A percentile compares a stretch with the other conserved stretches of the same genome.
Evolutionary conservation across 2,329 filamentous ascomycete genomes (phyloP).

Genomic region (Paracorniculantispora psalliotae): DNA sequence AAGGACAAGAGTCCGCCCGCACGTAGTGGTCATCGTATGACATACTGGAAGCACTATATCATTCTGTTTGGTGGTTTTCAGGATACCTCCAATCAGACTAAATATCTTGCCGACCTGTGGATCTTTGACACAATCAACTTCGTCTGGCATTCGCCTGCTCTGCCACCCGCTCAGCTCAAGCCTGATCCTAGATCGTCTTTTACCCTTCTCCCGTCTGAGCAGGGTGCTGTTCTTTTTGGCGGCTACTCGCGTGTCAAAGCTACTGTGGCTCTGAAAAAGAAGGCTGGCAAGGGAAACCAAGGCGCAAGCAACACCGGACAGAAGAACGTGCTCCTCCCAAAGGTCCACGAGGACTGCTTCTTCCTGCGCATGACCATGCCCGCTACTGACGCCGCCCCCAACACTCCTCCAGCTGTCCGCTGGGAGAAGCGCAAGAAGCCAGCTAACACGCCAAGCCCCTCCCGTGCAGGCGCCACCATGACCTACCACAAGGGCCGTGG

Average conservation of each 20-base stretch:
- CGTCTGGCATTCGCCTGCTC: constrained; percentile 71
- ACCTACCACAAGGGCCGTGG: constrained; percentile 88
- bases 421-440: constrained; percentile 95
- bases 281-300: constrained; percentile 52
- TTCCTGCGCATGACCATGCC: constrained; percentile 78
- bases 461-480: constrained; percentile 88
- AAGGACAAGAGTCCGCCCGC: constrained; percentile 76
- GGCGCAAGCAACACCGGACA: constrained; percentile 35
- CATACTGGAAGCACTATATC: constrained; percentile 94
- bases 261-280: constrained; percentile 57
- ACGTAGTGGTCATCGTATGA: constrained; percentile 90
- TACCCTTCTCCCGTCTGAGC: constrained; percentile 83
- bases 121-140: constrained; percentile 89
- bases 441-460: constrained; percentile 77
- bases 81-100: constrained; percentile 90
- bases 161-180: constrained; percentile 76
- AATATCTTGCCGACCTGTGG: constrained; percentile 91
- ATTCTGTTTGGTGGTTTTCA: constrained; percentile 95
- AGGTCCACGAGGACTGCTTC: constrained; percentile 94
- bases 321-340: constrained; percentile 73
- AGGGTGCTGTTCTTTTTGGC: constrained; percentile 84
- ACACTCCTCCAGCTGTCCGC: constrained; percentile 65
- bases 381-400: constrained; percentile 58
- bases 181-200: constrained; percentile 90
- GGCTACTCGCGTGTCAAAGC: constrained; percentile 91